phyloP scores from a whole-genome alignment of 345 rosid genomes.

The Citrus unshiu region DNA sequence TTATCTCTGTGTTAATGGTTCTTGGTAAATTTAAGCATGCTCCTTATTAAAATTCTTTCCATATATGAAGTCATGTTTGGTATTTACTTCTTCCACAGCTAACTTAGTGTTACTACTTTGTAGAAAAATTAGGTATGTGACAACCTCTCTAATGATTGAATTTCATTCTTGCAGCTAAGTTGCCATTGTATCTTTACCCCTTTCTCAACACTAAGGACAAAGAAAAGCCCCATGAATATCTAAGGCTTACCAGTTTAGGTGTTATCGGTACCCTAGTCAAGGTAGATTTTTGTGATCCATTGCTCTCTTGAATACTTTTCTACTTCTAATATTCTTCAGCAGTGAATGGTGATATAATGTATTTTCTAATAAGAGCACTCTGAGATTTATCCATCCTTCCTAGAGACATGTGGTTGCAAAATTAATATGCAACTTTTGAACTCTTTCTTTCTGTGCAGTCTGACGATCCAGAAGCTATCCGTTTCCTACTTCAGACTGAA shows the following conservation, averaged over 20 bases:
- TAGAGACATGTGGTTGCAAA: background rate
- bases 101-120: background rate
- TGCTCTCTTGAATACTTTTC: background rate
- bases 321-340: background rate
- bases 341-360: background rate
- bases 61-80: background rate
- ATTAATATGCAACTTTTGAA: background rate
- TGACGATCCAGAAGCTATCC: slow-evolving; percentile 36
- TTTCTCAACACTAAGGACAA: slow-evolving; percentile 31
- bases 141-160: slow-evolving; percentile 11
- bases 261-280: slow-evolving; percentile 58
- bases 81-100: background rate
- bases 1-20: background rate
- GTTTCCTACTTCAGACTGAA: slow-evolving; percentile 34
- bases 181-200: slow-evolving; percentile 46
- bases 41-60: background rate
- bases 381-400: background rate
- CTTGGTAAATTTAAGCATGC: background rate
- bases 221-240: slow-evolving; percentile 39
- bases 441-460: slow-evolving; percentile 30
- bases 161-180: slow-evolving; percentile 35
- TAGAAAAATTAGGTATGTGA: background rate
- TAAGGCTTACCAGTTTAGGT: slow-evolving; percentile 57
- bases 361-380: background rate
- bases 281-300: slow-evolving; percentile 26